Evolutionary conservation across 2,329 filamentous ascomycete genomes (phyloP).

Genomic region (Colletotrichum sidae): DNA sequence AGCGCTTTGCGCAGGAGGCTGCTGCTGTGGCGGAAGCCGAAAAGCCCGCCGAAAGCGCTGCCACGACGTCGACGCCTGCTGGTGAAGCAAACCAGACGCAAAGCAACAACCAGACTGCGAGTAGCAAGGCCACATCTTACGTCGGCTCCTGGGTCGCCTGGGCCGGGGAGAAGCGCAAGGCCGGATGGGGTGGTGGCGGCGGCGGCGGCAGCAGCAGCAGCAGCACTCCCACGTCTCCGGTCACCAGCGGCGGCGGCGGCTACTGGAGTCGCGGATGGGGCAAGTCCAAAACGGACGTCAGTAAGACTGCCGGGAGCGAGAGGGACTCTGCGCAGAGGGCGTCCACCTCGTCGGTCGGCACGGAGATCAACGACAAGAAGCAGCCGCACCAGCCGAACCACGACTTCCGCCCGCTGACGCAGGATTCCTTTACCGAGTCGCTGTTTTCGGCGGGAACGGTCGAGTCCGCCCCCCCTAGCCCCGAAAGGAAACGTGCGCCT

Average conservation of each 20-base stretch:
- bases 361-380: conserved; percentile 20
- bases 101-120: conserved; percentile 60
- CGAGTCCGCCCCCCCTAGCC: conserved; percentile 30
- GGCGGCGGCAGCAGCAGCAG: conserved; percentile 28
- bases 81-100: conserved; percentile 57
- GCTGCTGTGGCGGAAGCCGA: conserved; percentile 36
- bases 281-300: conserved; percentile 38
- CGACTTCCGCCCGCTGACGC: conserved; percentile 48
- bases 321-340: conserved; percentile 39
- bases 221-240: not conserved
- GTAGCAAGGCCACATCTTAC: conserved; percentile 70
- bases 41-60: conserved; percentile 33
- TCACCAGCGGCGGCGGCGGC: conserved; percentile 13
- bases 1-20: conserved; percentile 45
- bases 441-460: conserved; percentile 52
- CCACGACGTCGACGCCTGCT: conserved; percentile 41
- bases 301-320: conserved; percentile 28
- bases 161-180: conserved; percentile 81
- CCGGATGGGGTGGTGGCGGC: conserved; percentile 48
- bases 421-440: conserved; percentile 58
- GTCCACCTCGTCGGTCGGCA: conserved; percentile 22
- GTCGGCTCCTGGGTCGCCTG: conserved; percentile 77
- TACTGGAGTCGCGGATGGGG: conserved; percentile 49
- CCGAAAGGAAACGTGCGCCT: conserved; percentile 14
- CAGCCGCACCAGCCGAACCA: conserved; percentile 16